Percentiles rank a stretch among this genome's conserved stretches.
Evolutionary conservation across 371 early-diverging fungal species (phyloP).

Genomic region (Phascolomyces articulosus): DNA sequence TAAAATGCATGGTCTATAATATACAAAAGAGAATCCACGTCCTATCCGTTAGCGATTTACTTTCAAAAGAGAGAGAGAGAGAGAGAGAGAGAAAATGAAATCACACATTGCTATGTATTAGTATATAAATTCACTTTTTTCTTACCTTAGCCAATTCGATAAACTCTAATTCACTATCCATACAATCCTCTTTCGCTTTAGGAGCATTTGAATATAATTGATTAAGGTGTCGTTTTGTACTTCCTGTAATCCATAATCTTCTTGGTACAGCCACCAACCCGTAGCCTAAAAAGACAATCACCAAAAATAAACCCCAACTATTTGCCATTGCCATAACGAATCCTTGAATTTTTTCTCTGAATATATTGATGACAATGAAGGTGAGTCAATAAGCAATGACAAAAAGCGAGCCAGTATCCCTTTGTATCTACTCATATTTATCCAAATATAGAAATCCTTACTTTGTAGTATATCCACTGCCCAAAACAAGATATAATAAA

Average conservation of each 20-base stretch:
- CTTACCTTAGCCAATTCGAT: constrained; percentile 67
- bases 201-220: constrained; percentile 73
- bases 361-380: not conserved
- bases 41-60: not conserved
- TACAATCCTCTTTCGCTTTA: constrained; percentile 72
- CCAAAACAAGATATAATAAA: constrained; percentile 73
- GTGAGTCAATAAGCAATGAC: no score
- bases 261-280: constrained; percentile 92
- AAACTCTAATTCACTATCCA: constrained; percentile 76
- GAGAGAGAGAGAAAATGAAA: no score
- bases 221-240: constrained; percentile 60
- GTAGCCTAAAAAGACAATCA: constrained; percentile 89
- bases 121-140: no score
- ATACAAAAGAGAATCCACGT: no score
- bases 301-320: constrained; percentile 90
- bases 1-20: constrained; percentile 35
- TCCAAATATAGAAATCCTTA: not conserved
- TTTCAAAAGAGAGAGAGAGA: not conserved
- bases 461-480: constrained; percentile 53
- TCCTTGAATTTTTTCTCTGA: constrained; percentile 69
- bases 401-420: no score
- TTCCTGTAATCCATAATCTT: constrained; percentile 77
- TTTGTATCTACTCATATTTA: not conserved
- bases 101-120: no score
- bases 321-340: constrained; percentile 93